These are phyloP conservation scores for Mollisia scopiformis DNA, from an alignment of 2,329 filamentous ascomycete genomes.

Conservation along the genomic window DNA sequence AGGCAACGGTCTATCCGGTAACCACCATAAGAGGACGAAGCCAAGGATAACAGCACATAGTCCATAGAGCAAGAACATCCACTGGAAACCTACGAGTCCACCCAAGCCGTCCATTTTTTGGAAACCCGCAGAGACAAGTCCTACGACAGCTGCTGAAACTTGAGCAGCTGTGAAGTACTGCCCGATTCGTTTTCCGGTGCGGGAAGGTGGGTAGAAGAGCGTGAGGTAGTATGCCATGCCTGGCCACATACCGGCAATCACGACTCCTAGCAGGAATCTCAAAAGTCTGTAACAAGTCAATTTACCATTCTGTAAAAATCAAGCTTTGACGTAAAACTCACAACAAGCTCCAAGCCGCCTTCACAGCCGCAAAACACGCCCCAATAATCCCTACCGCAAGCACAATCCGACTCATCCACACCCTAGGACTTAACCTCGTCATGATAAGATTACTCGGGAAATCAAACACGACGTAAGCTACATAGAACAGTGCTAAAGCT, in stretches of 20 bases:
- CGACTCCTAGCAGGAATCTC: conserved; percentile 80
- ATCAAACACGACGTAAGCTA: conserved; percentile 89
- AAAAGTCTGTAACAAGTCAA: conserved; percentile 56
- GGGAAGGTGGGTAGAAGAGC: conserved; percentile 85
- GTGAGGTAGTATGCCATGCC: conserved; percentile 91
- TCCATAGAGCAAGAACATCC: conserved; percentile 93
- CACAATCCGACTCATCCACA: conserved; percentile 93
- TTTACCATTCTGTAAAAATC: neutral
- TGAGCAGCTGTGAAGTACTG: conserved; percentile 89
- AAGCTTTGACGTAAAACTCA: conserved; percentile 15
- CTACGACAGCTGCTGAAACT: conserved; percentile 86
- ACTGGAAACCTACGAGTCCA: conserved; percentile 81
- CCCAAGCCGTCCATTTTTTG: conserved; percentile 83
- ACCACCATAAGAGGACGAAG: conserved; percentile 81
- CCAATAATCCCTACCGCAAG: conserved; percentile 85
- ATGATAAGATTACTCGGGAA: conserved; percentile 87
- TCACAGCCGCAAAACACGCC: conserved; percentile 80
- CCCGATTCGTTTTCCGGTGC: conserved; percentile 85
- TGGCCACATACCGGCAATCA: conserved; percentile 93
- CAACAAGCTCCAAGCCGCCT: conserved; percentile 77
- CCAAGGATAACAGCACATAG: conserved; percentile 74
- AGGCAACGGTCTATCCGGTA: conserved; percentile 78
- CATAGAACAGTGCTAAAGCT: conserved; percentile 86
- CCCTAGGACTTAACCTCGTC: conserved; percentile 80
- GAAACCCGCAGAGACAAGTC: conserved; percentile 87